These are phyloP conservation scores for Flaveria floridana DNA, from an alignment of 140 eudicot genomes.

Conservation along the genomic window DNA sequence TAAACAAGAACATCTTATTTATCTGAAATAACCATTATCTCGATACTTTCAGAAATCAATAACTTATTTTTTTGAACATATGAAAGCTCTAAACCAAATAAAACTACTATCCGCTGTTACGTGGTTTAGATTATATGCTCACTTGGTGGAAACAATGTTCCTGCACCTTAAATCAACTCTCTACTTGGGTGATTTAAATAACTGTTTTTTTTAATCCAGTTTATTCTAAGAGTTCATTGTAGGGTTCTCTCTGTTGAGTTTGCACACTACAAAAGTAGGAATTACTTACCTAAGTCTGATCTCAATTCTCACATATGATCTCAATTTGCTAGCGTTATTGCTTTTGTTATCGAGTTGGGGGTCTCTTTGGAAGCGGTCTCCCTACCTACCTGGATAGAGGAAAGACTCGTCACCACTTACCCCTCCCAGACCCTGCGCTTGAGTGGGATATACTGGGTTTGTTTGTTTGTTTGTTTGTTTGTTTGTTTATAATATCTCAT, in stretches of 20 bases:
- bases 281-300: neutral
- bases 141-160: neutral
- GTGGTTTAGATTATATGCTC: neutral
- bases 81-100: neutral
- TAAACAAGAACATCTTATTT: neutral
- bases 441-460: too few relatives aligned
- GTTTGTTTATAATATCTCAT: neutral
- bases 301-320: neutral
- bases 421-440: too few relatives aligned
- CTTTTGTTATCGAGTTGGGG: too few relatives aligned
- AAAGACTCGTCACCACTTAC: too few relatives aligned
- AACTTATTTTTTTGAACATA: neutral
- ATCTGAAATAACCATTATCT: neutral
- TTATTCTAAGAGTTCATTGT: neutral
- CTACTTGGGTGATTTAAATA: neutral
- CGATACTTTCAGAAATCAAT: neutral
- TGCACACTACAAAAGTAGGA: neutral
- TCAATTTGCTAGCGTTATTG: too few relatives aligned
- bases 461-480: too few relatives aligned
- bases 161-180: neutral
- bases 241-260: neutral
- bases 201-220: neutral
- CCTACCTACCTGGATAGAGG: too few relatives aligned
- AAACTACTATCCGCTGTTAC: neutral
- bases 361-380: too few relatives aligned